Percentiles rank a stretch among this genome's conserved stretches.
These are phyloP conservation scores for Aspergillus olivimuriae DNA, from an alignment of 495 filamentous ascomycete genomes.

Conservation along the genomic window DNA sequence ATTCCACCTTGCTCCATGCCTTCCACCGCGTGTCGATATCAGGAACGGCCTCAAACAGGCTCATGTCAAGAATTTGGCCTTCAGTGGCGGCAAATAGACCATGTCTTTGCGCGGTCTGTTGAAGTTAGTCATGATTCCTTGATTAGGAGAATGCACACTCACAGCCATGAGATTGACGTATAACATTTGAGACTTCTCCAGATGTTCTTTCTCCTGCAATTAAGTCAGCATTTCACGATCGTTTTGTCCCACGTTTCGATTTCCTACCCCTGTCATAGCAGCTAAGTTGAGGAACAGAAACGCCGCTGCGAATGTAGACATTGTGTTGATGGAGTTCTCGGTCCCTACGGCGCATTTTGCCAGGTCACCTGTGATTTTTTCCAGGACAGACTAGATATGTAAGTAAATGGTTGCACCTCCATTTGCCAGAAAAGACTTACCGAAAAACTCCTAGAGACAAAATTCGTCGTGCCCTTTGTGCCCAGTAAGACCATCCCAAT, in stretches of 20 bases:
- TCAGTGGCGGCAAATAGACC: constrained; percentile 44
- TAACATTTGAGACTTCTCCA: constrained; percentile 43
- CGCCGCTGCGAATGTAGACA: constrained; percentile 42
- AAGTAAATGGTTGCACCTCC: background rate
- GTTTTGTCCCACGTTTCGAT: background rate
- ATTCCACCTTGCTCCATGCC: constrained; percentile 47
- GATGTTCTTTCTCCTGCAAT: constrained; percentile 36
- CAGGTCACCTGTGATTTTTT: constrained; percentile 36
- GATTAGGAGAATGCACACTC: constrained; percentile 9
- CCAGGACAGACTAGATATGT: constrained; percentile 27
- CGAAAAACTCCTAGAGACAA: constrained; percentile 40
- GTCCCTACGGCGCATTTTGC: constrained; percentile 31
- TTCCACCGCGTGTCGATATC: constrained; percentile 48
- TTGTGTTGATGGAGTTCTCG: constrained; percentile 29
- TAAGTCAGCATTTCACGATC: constrained; percentile 9
- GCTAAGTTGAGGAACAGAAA: constrained; percentile 44
- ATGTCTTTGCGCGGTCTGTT: constrained; percentile 43
- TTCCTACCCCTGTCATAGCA: constrained; percentile 43
- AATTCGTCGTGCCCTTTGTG: constrained; percentile 42
- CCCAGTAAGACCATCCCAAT: constrained; percentile 46
- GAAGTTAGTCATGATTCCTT: background rate
- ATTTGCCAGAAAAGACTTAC: constrained; percentile 16
- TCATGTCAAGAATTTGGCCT: constrained; percentile 39
- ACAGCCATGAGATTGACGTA: constrained; percentile 48
- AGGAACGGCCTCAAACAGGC: constrained; percentile 37